phyloP scores from a whole-genome alignment of 2,329 filamentous ascomycete genomes.

The Didymosphaeria variabile region DNA sequence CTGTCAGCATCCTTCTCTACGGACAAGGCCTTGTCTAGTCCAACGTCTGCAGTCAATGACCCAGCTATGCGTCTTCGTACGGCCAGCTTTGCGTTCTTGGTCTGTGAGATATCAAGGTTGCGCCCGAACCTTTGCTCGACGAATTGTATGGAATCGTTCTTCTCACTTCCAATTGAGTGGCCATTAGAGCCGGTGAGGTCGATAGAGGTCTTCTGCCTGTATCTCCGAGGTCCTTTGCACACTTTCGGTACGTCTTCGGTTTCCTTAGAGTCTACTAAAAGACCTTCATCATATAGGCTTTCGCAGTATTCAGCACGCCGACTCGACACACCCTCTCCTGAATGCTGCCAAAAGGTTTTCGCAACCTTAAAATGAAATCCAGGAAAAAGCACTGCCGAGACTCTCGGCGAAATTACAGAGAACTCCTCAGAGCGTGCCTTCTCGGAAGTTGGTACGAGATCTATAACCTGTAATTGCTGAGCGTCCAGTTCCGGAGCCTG shows the following conservation, averaged over 20 bases:
- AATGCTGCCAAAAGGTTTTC: constrained; percentile 98
- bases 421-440: constrained; percentile 59
- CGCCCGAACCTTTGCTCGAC: constrained; percentile 94
- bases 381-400: constrained; percentile 72
- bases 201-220: constrained; percentile 71
- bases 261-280: constrained; percentile 63
- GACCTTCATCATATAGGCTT: constrained; percentile 73
- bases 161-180: constrained; percentile 46
- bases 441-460: constrained; percentile 69
- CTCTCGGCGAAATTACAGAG: constrained; percentile 54
- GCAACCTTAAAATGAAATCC: constrained; percentile 73
- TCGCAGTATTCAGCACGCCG: constrained; percentile 91
- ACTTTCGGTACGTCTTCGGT: constrained; percentile 51
- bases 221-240: constrained; percentile 79
- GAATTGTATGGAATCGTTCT: constrained; percentile 78
- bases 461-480: constrained; percentile 64
- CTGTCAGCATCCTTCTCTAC: constrained; percentile 55
- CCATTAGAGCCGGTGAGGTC: constrained; percentile 46
- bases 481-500: constrained; percentile 64
- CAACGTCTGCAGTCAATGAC: constrained; percentile 76
- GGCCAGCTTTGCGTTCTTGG: constrained; percentile 83
- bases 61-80: constrained; percentile 89
- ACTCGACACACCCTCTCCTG: constrained; percentile 90
- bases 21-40: constrained; percentile 68
- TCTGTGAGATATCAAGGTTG: constrained; percentile 82